Evolutionary conservation across 176 grass and related monocot genomes (phyloP).

Genomic region (Cenchrus purpureus): DNA sequence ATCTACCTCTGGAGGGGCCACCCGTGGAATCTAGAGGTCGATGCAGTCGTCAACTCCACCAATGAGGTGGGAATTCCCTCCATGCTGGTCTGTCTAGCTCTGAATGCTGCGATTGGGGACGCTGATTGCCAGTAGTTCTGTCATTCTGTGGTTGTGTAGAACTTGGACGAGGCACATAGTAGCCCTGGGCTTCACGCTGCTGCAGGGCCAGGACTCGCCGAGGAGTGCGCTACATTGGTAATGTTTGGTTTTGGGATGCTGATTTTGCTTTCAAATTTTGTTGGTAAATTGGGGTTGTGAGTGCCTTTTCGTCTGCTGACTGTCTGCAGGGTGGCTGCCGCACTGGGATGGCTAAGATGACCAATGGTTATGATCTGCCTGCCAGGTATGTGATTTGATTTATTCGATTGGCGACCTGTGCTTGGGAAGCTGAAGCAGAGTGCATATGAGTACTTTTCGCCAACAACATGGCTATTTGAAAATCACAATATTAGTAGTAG

Average conservation of each 20-base stretch:
- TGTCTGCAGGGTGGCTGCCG: conserved; percentile 78
- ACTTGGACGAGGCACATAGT: conserved; percentile 93
- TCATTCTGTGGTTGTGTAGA: conserved; percentile 49
- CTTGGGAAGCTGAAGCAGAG: background rate
- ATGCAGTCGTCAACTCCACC: conserved; percentile 97
- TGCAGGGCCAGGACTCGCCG: conserved; percentile 77
- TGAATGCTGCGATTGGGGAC: background rate
- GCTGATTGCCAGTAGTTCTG: conserved; percentile 4
- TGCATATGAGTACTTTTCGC: background rate
- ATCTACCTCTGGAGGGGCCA: conserved; percentile 92
- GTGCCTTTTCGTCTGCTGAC: conserved; percentile 28
- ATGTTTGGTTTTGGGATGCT: background rate
- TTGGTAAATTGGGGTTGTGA: background rate
- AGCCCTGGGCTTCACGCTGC: conserved; percentile 82
- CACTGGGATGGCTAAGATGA: conserved; percentile 95
- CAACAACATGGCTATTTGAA: conserved; percentile 4
- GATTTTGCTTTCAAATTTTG: conserved; percentile 19
- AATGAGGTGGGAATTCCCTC: conserved; percentile 69
- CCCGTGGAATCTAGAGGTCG: conserved; percentile 94
- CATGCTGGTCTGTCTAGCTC: background rate
- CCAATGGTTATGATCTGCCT: conserved; percentile 90
- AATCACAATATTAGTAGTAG: background rate
- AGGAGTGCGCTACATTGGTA: conserved; percentile 94
- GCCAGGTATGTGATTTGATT: conserved; percentile 60
- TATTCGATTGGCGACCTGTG: background rate